A percentile compares a stretch with the other conserved stretches of the same genome.
phyloP scores from a whole-genome alignment of 495 filamentous ascomycete species.

The Penicillium malachiteum region DNA sequence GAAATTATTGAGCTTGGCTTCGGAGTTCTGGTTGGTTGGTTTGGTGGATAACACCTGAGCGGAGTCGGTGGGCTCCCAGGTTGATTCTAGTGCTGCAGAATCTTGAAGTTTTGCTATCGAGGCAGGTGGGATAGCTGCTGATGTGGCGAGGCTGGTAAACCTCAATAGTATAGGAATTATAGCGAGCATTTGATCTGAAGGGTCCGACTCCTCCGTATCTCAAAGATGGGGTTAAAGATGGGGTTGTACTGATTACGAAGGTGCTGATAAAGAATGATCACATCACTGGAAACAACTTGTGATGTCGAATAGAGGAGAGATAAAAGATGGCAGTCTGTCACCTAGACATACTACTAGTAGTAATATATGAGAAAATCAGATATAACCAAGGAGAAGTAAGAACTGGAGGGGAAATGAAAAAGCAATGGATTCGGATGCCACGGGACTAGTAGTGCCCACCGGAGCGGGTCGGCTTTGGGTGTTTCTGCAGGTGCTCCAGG shows the following conservation, averaged over 20 bases:
- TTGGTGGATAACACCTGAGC: not conserved
- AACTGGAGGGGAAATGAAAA: not conserved
- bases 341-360: not conserved
- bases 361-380: not conserved
- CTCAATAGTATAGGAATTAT: slow-evolving; percentile 5
- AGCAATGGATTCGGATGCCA: not conserved
- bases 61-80: slow-evolving; percentile 3
- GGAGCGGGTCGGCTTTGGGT: not conserved
- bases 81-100: not conserved
- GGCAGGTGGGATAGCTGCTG: slow-evolving; percentile 8
- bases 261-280: not conserved
- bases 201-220: not conserved
- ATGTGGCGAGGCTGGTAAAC: slow-evolving; percentile 3
- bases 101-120: not conserved
- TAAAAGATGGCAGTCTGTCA: not conserved
- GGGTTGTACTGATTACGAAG: not conserved
- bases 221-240: not conserved
- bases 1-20: not conserved
- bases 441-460: too few relatives aligned
- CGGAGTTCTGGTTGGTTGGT: slow-evolving; percentile 1
- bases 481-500: not conserved
- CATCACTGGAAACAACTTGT: not conserved
- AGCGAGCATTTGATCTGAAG: slow-evolving; percentile 7
- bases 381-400: not conserved
- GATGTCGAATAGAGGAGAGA: not conserved